A percentile compares a stretch with the other conserved stretches of the same genome.
Evolutionary conservation across 352 stramenopile species (phyloP).

Genomic region (Phytophthora citricola): DNA sequence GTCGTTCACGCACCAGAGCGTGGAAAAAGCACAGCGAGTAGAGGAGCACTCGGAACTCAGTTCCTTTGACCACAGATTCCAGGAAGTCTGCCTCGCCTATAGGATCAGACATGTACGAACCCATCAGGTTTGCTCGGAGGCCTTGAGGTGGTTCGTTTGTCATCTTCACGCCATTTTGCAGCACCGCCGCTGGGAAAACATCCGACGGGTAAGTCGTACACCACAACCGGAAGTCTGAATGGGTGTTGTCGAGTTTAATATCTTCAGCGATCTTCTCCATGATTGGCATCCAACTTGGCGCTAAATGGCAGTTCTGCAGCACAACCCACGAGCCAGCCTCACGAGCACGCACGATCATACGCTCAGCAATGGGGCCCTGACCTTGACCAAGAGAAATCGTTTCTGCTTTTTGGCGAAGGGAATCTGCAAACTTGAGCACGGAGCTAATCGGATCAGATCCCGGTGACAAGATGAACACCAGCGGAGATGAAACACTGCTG

Average conservation of each 20-base stretch:
- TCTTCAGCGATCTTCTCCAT: constrained; percentile 94
- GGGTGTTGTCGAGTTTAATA: constrained; percentile 81
- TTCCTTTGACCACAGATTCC: constrained; percentile 75
- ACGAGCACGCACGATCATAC: constrained; percentile 85
- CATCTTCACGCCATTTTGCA: constrained; percentile 98
- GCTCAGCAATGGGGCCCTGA: constrained; percentile 91
- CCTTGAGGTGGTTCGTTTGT: constrained; percentile 95
- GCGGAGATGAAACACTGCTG: constrained; percentile 81
- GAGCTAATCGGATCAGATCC: constrained; percentile 92
- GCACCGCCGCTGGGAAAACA: constrained; percentile 93
- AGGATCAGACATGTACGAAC: constrained; percentile 92
- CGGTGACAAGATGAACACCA: constrained; percentile 94
- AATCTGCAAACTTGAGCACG: constrained; percentile 91
- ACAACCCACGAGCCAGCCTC: constrained; percentile 92
- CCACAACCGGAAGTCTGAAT: constrained; percentile 93
- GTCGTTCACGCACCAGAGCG: constrained; percentile 92
- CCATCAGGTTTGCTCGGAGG: constrained; percentile 90
- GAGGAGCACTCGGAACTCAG: constrained; percentile 88
- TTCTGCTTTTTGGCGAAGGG: constrained; percentile 73
- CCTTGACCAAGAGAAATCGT: constrained; percentile 94
- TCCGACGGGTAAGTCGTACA: constrained; percentile 95
- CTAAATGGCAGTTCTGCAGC: constrained; percentile 92
- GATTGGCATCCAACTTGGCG: constrained; percentile 92
- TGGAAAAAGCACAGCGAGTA: constrained; percentile 94
- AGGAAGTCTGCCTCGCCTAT: constrained; percentile 92